phyloP scores from a whole-genome alignment of 257 asterid genomes.

The Haberlea rhodopensis region DNA sequence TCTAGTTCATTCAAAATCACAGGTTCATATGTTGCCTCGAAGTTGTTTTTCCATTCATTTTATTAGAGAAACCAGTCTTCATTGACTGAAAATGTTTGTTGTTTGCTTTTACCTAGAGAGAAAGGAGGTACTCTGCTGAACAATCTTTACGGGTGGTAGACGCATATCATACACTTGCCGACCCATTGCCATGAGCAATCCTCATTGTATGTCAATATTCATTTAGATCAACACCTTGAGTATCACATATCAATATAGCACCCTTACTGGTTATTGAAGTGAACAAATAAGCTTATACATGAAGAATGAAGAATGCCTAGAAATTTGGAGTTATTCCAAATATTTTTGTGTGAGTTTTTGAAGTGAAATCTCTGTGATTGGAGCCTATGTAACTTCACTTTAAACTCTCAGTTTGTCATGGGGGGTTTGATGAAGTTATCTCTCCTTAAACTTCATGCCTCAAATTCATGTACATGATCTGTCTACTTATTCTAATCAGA shows the following conservation, averaged over 20 bases:
- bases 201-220: slow-evolving; percentile 58
- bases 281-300: not conserved
- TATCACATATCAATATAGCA: slow-evolving; percentile 14
- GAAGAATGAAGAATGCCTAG: slow-evolving; percentile 9
- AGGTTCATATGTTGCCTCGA: slow-evolving; percentile 38
- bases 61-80: not conserved
- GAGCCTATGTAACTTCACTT: not conserved
- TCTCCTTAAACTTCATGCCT: slow-evolving; percentile 2
- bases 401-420: not conserved
- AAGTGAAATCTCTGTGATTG: no score
- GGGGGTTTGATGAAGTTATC: slow-evolving; percentile 11
- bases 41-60: slow-evolving; percentile 11
- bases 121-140: slow-evolving; percentile 87
- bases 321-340: not conserved
- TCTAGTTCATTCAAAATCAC: slow-evolving; percentile 81
- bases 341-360: no score
- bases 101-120: slow-evolving; percentile 48
- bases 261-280: not conserved
- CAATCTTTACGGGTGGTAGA: slow-evolving; percentile 88
- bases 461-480: not conserved
- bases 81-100: slow-evolving; percentile 13
- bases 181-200: slow-evolving; percentile 72
- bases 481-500: not conserved
- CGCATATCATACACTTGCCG: slow-evolving; percentile 77
- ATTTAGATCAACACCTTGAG: not conserved